Evolutionary conservation across 129 eudicot genomes (phyloP).

Genomic region (Sambucus nigra): DNA sequence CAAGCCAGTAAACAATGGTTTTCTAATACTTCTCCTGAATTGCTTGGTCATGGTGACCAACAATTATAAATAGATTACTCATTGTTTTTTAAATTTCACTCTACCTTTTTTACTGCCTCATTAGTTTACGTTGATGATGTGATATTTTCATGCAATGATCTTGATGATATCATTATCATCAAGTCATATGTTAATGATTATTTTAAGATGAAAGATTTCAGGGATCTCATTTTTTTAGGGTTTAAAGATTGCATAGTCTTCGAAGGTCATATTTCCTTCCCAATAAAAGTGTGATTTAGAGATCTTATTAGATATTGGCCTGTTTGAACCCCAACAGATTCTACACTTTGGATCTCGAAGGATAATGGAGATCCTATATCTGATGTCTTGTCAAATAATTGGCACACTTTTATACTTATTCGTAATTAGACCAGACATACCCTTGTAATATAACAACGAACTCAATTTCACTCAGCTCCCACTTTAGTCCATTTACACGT

Average conservation of each 20-base stretch:
- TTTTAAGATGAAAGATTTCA: slow-evolving; percentile 5
- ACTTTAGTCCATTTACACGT: no score
- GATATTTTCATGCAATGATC: no score
- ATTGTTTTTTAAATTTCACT: background rate
- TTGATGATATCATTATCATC: background rate
- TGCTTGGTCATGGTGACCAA: background rate
- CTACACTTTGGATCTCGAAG: background rate
- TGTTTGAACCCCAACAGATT: background rate
- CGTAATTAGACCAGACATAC: background rate
- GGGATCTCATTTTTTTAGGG: no score
- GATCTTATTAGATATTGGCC: background rate
- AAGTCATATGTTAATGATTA: background rate
- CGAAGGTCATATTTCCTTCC: no score
- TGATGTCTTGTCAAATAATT: background rate
- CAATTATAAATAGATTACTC: slow-evolving; percentile 1
- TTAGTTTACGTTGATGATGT: slow-evolving; percentile 5
- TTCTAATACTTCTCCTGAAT: background rate
- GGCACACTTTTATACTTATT: slow-evolving; percentile 2
- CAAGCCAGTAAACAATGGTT: background rate
- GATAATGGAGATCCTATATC: no score
- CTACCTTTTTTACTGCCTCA: background rate
- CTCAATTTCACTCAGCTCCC: background rate
- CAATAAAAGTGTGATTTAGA: background rate
- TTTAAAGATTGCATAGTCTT: no score
- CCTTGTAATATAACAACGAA: background rate